These are phyloP conservation scores for Fusarium newnesense DNA, from an alignment of 2,329 filamentous ascomycete genomes.

Conservation along the genomic window DNA sequence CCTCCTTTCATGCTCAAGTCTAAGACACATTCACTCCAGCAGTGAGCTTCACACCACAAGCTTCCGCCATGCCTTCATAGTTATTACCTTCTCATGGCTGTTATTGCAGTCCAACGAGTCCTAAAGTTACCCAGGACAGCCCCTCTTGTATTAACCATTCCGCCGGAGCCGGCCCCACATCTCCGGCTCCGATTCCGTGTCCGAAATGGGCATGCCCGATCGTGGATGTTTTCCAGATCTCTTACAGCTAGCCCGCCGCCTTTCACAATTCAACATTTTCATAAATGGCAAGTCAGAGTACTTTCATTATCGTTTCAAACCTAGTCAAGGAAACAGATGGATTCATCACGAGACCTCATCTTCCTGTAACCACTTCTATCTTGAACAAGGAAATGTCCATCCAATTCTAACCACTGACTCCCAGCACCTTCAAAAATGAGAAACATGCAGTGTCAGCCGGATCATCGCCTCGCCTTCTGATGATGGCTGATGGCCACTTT, in stretches of 20 bases:
- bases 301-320: background rate
- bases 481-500: slow-evolving; percentile 8
- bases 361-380: slow-evolving; percentile 33
- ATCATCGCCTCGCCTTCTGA: slow-evolving; percentile 4
- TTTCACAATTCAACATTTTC: background rate
- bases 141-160: background rate
- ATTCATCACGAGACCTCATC: slow-evolving; percentile 24
- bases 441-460: slow-evolving; percentile 22
- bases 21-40: background rate
- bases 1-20: background rate
- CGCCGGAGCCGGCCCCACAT: slow-evolving; percentile 13
- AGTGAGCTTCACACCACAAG: background rate
- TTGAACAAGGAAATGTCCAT: slow-evolving; percentile 34
- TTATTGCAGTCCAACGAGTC: background rate
- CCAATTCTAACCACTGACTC: slow-evolving; percentile 43
- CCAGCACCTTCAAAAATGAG: slow-evolving; percentile 31
- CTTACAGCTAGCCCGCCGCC: background rate
- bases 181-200: background rate
- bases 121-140: background rate
- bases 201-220: background rate
- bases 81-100: background rate
- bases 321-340: slow-evolving; percentile 6
- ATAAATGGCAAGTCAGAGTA: background rate
- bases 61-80: background rate
- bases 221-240: background rate